Evolutionary conservation across 1,139 yeast species (phyloP), one percentile per base, ranked within the genome.

Genomic region (Pichia sp.): DNA sequence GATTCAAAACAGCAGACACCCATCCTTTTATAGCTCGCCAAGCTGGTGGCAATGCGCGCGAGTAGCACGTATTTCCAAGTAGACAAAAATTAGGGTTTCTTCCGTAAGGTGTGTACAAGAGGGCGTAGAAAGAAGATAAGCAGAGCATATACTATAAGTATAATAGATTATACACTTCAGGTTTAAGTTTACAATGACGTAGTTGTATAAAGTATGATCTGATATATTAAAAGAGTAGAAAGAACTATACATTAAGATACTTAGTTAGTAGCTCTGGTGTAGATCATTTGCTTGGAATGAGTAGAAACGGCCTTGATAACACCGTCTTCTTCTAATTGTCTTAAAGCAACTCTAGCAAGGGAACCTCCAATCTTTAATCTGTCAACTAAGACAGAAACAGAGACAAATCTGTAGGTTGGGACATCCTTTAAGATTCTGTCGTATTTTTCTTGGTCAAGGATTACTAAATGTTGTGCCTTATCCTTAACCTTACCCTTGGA

Each of bases 401-500:
- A 86, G 61, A 91, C 95, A 71, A 80, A 88, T 82, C 93, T 91
- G 93, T 83, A 91, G 61, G 96, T 86, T 76, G 97, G 96, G 53
- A 91, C 96, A 69, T 93, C 98, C 86, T 91, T 93, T 77, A 88
- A 73, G 78, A 91, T 86, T 80, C 96, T 87, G 93, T 91, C 98
- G 78, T 84, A 88, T 71, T 89, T 86, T 63, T 91, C 95, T 78
- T 93, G 96, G 75, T 91, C 98, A 67, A 93, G 80, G 72, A 86
- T 78, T 67, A 91, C 91, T 69, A 88, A 81, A 81, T 91, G 98
- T 73, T 86, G 94, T 64, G 98, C 98, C 95, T 86, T 91, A 77
- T 91, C 99, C 93, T 93, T 93, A 74, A 88, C 96, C 85, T 94
- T 88, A 76, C 96, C 96, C 82, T 91, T 89, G 83, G 94, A 85